These are phyloP conservation scores for Marsdenia floribunda DNA, from an alignment of 257 asterid genomes.

Conservation along the genomic window DNA sequence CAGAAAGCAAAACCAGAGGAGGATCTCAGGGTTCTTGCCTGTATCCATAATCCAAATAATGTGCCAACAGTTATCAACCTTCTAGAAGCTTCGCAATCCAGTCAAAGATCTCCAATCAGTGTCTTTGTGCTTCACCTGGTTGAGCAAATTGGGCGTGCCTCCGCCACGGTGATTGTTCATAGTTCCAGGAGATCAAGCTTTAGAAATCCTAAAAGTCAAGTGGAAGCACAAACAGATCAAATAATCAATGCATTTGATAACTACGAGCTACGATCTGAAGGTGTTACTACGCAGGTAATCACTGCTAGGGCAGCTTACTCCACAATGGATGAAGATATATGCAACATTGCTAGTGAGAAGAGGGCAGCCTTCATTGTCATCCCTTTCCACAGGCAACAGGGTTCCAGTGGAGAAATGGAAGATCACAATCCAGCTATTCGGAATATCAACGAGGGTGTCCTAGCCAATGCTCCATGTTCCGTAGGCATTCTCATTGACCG, in stretches of 20 bases:
- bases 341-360: constrained; percentile 62
- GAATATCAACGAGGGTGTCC: constrained; percentile 62
- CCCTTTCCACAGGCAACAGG: constrained; percentile 70
- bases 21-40: constrained; percentile 65
- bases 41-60: constrained; percentile 54
- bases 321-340: constrained; percentile 86
- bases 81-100: constrained; percentile 59
- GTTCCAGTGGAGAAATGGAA: constrained; percentile 54
- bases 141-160: constrained; percentile 81
- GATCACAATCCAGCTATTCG: constrained; percentile 56
- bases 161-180: constrained; percentile 66
- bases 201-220: constrained; percentile 40
- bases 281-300: constrained; percentile 57
- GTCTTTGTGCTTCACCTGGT: constrained; percentile 71
- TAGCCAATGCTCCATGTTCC: constrained; percentile 73
- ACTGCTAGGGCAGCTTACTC: constrained; percentile 60
- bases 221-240: constrained; percentile 67
- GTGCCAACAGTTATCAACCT: constrained; percentile 62
- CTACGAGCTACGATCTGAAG: constrained; percentile 64
- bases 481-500: constrained; percentile 73
- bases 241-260: constrained; percentile 65
- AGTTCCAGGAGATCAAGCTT: constrained; percentile 47
- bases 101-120: constrained; percentile 41
- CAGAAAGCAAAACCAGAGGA: constrained; percentile 65
- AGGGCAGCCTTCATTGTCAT: constrained; percentile 56